phyloP scores from a whole-genome alignment of 129 eudicot species.

The Helianthus annuus region DNA sequence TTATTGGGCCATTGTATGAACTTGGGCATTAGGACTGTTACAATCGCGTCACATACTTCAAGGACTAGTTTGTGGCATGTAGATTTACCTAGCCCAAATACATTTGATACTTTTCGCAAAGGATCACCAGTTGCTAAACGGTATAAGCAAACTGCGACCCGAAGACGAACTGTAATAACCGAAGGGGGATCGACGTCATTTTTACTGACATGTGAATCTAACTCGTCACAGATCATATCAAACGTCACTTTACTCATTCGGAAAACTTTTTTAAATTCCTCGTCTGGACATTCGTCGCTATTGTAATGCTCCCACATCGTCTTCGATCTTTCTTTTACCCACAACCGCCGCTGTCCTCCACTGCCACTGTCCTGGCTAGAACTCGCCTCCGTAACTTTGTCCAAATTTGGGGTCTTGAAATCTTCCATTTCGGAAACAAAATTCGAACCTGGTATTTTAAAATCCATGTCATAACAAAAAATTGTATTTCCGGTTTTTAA shows the following conservation, averaged over 20 bases:
- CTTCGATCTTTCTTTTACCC: conserved; percentile 79
- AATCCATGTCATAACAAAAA: too few species aligned
- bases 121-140: conserved; percentile 82
- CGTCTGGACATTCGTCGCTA: too few species aligned
- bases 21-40: conserved; percentile 59
- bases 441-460: too few species aligned
- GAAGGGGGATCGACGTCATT: conserved; percentile 60
- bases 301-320: conserved; percentile 76
- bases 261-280: conserved; percentile 55
- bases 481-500: too few species aligned
- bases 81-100: conserved; percentile 63
- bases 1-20: conserved; percentile 68
- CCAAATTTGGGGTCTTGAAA: too few species aligned
- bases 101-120: conserved; percentile 54
- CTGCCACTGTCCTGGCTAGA: too few species aligned
- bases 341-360: too few species aligned
- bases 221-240: conserved; percentile 61
- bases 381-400: too few species aligned
- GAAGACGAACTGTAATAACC: conserved; percentile 67
- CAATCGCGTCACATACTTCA: conserved; percentile 70
- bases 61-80: conserved; percentile 67
- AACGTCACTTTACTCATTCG: conserved; percentile 69
- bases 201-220: conserved; percentile 56
- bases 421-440: too few species aligned
- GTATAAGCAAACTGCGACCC: conserved; percentile 77